Evolutionary conservation across 257 asterid species (phyloP), one percentile per base, ranked within the genome.

Genomic region (Gynochthodes officinalis): DNA sequence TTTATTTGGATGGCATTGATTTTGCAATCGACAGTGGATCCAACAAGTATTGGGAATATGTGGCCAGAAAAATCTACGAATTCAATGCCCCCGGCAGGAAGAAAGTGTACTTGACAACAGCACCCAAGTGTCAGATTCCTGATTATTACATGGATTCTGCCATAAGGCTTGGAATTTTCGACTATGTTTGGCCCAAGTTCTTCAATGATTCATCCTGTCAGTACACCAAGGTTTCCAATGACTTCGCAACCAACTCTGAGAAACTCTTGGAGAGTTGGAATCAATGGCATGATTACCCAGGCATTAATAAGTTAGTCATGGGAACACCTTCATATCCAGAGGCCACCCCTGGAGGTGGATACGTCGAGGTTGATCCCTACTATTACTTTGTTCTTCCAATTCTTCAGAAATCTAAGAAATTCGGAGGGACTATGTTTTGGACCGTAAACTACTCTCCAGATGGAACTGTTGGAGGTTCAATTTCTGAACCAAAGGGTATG

Each of bases 91-190:
- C 67, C 11, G 81, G 88, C 5, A 81, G 76, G 73, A 82, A 82
- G 73, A 63, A 63, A 63, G 86, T 86, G 0, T 78, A 75, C 73
- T 55, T 86, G 60, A 81, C 81, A 0, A 84, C 88, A 1, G 91
- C 91, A 8, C 94, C 91, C 4, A 87, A 84, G 33, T 86, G 91
- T 81, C 86, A 84, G 10, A 82, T 71, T n/a, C 94, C 94, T 0
- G 89, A 86, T 35, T 82, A 81, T 6, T 81, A 85, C 83, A 57
- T 88, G 4, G 89, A 89, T 30, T 79, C 70, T 1, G 89, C 91
- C 1, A 57, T 86, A 55, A 65, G 69, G 55, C 86, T 89, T 0
- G 86, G 88, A 11, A 80, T 88, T 14, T 88, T 88, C 46, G 88
- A 88, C 80, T 86, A 76, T 11, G 85, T 86, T 1, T 82, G 93